Conservation (phyloP, 805 yeast genomes). For the Saccharomycodes ludwigii region DNA sequence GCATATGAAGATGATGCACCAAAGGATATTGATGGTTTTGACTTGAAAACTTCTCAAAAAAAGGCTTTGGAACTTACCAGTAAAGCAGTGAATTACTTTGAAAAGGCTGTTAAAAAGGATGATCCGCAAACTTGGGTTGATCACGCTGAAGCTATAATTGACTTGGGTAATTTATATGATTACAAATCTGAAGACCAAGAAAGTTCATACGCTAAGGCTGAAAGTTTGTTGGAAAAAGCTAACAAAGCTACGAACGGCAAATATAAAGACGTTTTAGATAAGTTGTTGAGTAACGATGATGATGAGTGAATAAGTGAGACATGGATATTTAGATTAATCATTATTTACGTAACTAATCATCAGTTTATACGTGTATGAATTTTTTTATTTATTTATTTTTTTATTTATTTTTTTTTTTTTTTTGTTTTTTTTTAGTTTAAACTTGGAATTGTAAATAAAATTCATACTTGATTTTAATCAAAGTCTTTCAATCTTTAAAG, state of each 20-base stretch:
- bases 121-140: constrained; percentile 75
- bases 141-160: constrained; percentile 76
- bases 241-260: constrained; percentile 73
- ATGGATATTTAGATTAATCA: no score
- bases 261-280: constrained; percentile 50
- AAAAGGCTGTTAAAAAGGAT: constrained; percentile 50
- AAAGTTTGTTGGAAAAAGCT: constrained; percentile 52
- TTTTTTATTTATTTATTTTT: not conserved
- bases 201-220: constrained; percentile 54
- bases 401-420: not conserved
- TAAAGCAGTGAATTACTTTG: constrained; percentile 45
- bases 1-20: constrained; percentile 44
- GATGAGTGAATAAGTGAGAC: not conserved
- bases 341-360: not conserved
- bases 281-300: constrained; percentile 25
- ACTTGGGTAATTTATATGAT: constrained; percentile 62
- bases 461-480: no score
- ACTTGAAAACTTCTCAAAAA: constrained; percentile 19
- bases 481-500: no score
- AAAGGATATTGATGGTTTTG: constrained; percentile 17
- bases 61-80: constrained; percentile 36
- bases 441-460: no score
- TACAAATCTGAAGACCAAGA: constrained; percentile 60
- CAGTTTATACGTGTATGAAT: no score
- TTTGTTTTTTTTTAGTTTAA: not conserved